These are phyloP conservation scores for Ensete glaucum DNA, from an alignment of 176 grass and related monocot species.

Conservation along the genomic window DNA sequence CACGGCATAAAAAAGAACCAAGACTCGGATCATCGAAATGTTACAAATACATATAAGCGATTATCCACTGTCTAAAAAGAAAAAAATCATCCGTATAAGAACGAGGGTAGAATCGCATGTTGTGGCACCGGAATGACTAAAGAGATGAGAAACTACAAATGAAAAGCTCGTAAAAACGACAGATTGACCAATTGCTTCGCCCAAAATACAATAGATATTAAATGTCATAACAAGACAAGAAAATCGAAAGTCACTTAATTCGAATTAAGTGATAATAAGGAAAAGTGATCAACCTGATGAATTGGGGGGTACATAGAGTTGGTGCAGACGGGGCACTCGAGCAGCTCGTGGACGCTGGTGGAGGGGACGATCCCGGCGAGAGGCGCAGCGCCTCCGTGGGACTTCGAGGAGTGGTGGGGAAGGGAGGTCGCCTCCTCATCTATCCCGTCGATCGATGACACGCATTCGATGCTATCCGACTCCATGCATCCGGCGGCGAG, in stretches of 20 bases:
- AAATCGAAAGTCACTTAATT: neutral
- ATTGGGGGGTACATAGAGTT: slow-evolving; percentile 25
- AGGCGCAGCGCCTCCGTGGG: neutral
- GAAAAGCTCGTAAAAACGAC: neutral
- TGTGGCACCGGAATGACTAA: too few species aligned
- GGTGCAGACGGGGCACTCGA: slow-evolving; percentile 25
- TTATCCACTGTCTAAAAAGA: neutral
- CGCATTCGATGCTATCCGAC: slow-evolving; percentile 5
- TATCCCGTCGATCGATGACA: slow-evolving; percentile 5
- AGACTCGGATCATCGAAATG: neutral
- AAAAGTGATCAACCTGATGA: slow-evolving; percentile 12
- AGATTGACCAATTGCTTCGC: neutral
- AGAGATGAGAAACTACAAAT: neutral
- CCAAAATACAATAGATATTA: neutral
- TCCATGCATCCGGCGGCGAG: neutral
- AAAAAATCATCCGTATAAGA: too few species aligned
- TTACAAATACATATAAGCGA: neutral
- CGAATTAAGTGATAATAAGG: neutral
- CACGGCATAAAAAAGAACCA: neutral
- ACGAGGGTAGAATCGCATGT: too few species aligned
- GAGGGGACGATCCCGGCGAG: neutral
- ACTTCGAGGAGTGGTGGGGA: neutral
- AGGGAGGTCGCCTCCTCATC: slow-evolving; percentile 3
- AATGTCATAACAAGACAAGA: too few species aligned
- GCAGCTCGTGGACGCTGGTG: slow-evolving; percentile 24